Evolutionary conservation across 345 rosid genomes (phyloP).

Genomic region (Salix viminalis): DNA sequence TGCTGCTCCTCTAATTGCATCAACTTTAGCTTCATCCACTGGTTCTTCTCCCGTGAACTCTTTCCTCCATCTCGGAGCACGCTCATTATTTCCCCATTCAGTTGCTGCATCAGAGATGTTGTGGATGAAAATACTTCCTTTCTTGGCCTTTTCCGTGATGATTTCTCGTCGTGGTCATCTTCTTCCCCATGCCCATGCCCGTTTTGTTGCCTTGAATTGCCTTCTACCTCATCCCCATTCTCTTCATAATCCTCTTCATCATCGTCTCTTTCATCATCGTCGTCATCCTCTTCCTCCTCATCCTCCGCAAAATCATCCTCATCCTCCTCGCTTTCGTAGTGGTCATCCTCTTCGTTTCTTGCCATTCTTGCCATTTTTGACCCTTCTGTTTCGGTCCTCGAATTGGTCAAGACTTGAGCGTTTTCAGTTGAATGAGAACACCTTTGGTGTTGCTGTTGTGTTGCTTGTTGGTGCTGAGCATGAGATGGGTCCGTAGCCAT

Average conservation of each 20-base stretch:
- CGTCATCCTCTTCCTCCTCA: slow-evolving; percentile 47
- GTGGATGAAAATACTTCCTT: slow-evolving; percentile 13
- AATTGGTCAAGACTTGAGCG: slow-evolving; percentile 18
- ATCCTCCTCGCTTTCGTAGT: slow-evolving; percentile 22
- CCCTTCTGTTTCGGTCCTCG: slow-evolving; percentile 31
- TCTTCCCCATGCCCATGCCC: slow-evolving; percentile 42
- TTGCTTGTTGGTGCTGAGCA: slow-evolving; percentile 29
- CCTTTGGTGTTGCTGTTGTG: slow-evolving; percentile 29
- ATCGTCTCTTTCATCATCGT: slow-evolving; percentile 27
- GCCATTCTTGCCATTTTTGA: slow-evolving; percentile 37
- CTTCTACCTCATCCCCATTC: slow-evolving; percentile 38
- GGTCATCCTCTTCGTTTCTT: slow-evolving; percentile 28
- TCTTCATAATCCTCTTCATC: slow-evolving; percentile 33
- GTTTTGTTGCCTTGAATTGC: slow-evolving; percentile 30
- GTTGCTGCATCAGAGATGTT: slow-evolving; percentile 40
- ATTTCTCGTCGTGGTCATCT: slow-evolving; percentile 35
- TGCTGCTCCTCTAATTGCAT: slow-evolving; percentile 72
- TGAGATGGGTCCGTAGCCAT: slow-evolving; percentile 31
- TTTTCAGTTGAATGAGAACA: slow-evolving; percentile 55
- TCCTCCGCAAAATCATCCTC: slow-evolving; percentile 36
- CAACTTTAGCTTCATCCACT: slow-evolving; percentile 60
- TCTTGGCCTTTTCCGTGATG: slow-evolving; percentile 34
- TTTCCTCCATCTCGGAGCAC: slow-evolving; percentile 51
- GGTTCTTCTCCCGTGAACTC: slow-evolving; percentile 83
- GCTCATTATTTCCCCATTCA: slow-evolving; percentile 41